phyloP scores from a whole-genome alignment of 805 yeast species.

The Starmerella cellae region DNA sequence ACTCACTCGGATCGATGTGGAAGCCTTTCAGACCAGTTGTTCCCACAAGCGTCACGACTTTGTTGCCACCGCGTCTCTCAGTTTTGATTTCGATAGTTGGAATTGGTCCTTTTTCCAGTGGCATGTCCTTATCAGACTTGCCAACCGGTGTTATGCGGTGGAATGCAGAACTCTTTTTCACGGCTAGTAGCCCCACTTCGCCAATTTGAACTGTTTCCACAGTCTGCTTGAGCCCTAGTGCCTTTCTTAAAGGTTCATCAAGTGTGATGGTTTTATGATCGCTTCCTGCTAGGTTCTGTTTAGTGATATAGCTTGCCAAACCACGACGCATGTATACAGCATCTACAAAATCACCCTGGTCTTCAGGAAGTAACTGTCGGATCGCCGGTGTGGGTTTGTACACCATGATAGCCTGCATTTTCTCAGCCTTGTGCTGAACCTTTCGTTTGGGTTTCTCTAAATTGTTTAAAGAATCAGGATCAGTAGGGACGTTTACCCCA shows the following conservation, averaged over 20 bases:
- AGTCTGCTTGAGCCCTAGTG: slow-evolving; percentile 29
- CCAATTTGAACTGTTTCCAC: slow-evolving; percentile 27
- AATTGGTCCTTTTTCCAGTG: slow-evolving; percentile 47
- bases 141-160: slow-evolving; percentile 38
- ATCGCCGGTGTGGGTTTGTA: slow-evolving; percentile 24
- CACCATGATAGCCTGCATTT: slow-evolving; percentile 20
- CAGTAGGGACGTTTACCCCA: slow-evolving; percentile 30
- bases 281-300: slow-evolving; percentile 38
- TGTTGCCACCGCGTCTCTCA: slow-evolving; percentile 70
- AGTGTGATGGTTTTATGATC: slow-evolving; percentile 36
- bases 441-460: slow-evolving; percentile 8
- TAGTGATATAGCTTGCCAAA: slow-evolving; percentile 43
- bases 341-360: slow-evolving; percentile 9
- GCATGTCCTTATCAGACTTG: slow-evolving; percentile 27
- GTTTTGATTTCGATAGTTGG: slow-evolving; percentile 57
- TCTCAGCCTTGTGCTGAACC: slow-evolving; percentile 4
- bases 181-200: slow-evolving; percentile 30
- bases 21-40: slow-evolving; percentile 51
- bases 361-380: slow-evolving; percentile 17
- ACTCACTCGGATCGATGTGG: slow-evolving; percentile 45
- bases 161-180: slow-evolving; percentile 36
- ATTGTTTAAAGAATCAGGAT: slow-evolving; percentile 1
- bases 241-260: slow-evolving; percentile 41
- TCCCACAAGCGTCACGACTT: slow-evolving; percentile 54
- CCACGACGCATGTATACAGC: slow-evolving; percentile 40